These are phyloP conservation scores for Candida endomychidarum DNA, from an alignment of 805 yeast species.

Conservation along the genomic window DNA sequence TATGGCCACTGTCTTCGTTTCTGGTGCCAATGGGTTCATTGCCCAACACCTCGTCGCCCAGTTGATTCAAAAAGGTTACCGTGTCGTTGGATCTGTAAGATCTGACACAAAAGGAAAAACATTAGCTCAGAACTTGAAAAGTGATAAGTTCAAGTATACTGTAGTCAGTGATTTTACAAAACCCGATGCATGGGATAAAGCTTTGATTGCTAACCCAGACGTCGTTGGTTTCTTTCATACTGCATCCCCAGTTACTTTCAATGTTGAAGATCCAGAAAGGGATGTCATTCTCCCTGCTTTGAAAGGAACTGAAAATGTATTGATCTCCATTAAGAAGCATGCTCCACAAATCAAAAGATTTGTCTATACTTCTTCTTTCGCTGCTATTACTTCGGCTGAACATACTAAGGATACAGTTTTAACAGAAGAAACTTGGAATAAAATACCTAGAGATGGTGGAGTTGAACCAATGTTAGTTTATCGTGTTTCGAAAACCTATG, in stretches of 20 bases:
- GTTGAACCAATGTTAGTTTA: conserved; percentile 30
- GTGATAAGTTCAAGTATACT: conserved; percentile 20
- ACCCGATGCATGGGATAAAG: conserved; percentile 28
- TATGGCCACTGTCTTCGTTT: conserved; percentile 18
- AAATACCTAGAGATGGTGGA: conserved; percentile 10
- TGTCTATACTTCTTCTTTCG: conserved; percentile 53
- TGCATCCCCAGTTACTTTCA: conserved; percentile 27
- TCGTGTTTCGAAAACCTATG: conserved; percentile 49
- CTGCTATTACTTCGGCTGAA: not conserved
- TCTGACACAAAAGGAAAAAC: conserved; percentile 41
- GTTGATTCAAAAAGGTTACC: conserved; percentile 39
- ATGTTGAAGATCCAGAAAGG: conserved; percentile 20
- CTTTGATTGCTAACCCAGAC: conserved; percentile 26
- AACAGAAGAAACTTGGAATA: conserved; percentile 38
- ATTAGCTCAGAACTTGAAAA: conserved; percentile 19
- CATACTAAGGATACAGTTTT: not conserved
- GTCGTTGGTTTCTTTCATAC: conserved; percentile 27
- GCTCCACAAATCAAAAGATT: conserved; percentile 44
- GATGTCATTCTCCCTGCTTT: conserved; percentile 29
- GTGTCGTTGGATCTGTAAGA: conserved; percentile 54
- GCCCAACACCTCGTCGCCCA: conserved; percentile 50
- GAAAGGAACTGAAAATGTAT: conserved; percentile 25
- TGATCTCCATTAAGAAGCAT: conserved; percentile 41
- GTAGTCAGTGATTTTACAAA: conserved; percentile 22
- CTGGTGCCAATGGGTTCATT: conserved; percentile 57